phyloP scores from a whole-genome alignment of 805 yeast genomes.

The Yarrowia hollandica region DNA sequence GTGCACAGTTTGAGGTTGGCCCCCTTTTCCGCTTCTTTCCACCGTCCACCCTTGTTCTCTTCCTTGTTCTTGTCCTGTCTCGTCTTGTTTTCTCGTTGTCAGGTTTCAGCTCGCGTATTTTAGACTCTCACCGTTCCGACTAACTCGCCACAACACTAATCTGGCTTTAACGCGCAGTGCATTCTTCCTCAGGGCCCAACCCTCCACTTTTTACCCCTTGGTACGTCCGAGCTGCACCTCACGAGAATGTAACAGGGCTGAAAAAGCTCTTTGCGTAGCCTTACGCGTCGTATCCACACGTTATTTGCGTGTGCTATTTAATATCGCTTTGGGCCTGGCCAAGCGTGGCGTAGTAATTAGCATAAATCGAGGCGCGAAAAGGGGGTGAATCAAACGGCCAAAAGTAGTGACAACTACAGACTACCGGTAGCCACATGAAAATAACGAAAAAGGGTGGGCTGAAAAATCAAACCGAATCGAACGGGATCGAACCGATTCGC shows the following conservation, averaged over 20 bases:
- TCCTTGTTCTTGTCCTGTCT: not conserved
- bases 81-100: not conserved
- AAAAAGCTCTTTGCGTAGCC: not conserved
- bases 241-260: slow-evolving; percentile 5
- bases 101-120: slow-evolving; percentile 19
- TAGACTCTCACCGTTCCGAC: slow-evolving; percentile 11
- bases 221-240: not conserved
- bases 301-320: too few species aligned
- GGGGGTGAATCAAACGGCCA: too few species aligned
- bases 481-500: too few species aligned
- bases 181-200: not conserved
- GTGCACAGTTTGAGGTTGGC: too few species aligned
- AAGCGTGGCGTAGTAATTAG: too few species aligned
- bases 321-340: too few species aligned
- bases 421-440: too few species aligned
- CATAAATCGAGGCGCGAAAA: too few species aligned
- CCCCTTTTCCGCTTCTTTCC: not conserved
- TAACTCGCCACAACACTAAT: not conserved
- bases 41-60: not conserved
- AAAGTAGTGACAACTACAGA: too few species aligned
- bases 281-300: not conserved
- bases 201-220: not conserved
- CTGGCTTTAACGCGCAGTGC: slow-evolving; percentile 3
- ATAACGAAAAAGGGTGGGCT: too few species aligned
- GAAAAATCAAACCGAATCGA: too few species aligned